Evolutionary conservation across 1,139 yeast species (phyloP).

Genomic region (Scheffersomyces quercinus): DNA sequence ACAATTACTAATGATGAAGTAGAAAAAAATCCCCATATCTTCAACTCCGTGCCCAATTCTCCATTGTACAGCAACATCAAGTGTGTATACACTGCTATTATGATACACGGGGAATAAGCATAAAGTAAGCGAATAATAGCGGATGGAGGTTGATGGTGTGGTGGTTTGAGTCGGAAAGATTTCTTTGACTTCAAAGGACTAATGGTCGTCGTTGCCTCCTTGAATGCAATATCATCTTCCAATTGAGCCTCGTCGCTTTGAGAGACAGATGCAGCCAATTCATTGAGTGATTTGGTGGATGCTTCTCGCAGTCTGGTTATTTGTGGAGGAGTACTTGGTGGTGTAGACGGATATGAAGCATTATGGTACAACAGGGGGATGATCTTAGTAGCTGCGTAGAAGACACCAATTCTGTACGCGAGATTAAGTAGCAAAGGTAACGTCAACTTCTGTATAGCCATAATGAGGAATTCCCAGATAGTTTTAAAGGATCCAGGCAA

Average conservation of each 20-base stretch:
- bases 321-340: slow-evolving; percentile 22
- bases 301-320: slow-evolving; percentile 18
- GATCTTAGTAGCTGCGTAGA: slow-evolving; percentile 91
- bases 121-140: slow-evolving; percentile 64
- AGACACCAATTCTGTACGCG: slow-evolving; percentile 82
- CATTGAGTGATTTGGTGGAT: slow-evolving; percentile 12
- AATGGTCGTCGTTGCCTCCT: not conserved
- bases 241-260: not conserved
- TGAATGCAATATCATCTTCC: not conserved
- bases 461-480: slow-evolving; percentile 65
- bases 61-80: slow-evolving; percentile 87
- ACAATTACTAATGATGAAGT: slow-evolving; percentile 28
- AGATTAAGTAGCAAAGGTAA: slow-evolving; percentile 79
- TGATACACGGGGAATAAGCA: slow-evolving; percentile 89
- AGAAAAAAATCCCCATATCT: slow-evolving; percentile 55
- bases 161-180: slow-evolving; percentile 17
- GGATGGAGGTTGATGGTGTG: slow-evolving; percentile 34
- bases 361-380: slow-evolving; percentile 71
- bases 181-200: slow-evolving; percentile 3
- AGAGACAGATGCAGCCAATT: not conserved
- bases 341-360: slow-evolving; percentile 28
- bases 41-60: slow-evolving; percentile 61
- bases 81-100: slow-evolving; percentile 93
- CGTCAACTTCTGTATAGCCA: slow-evolving; percentile 74
- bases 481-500: slow-evolving; percentile 62